A percentile compares a stretch with the other conserved stretches of the same genome.
Evolutionary conservation across 768 basidiomycete genomes (phyloP).

Genomic region (Russula sp.): DNA sequence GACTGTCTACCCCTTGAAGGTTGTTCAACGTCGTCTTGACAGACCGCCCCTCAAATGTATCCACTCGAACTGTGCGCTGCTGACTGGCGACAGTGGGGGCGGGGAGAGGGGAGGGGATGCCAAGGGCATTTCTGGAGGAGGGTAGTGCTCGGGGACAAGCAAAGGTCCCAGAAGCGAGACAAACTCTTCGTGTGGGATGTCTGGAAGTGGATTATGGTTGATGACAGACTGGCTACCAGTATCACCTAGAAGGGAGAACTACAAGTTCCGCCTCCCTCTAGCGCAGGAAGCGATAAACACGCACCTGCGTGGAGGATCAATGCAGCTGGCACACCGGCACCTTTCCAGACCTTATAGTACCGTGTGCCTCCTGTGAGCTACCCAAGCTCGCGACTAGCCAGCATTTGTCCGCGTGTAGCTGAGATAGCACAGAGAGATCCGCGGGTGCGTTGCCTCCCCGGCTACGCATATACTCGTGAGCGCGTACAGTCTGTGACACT

Average conservation of each 20-base stretch:
- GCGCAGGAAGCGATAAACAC: conserved; percentile 17
- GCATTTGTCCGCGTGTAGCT: conserved; percentile 63
- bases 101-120: conserved; percentile 21
- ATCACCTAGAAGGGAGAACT: conserved; percentile 37
- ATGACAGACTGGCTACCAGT: conserved; percentile 61
- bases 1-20: conserved; percentile 71
- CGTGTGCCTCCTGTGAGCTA: conserved; percentile 67
- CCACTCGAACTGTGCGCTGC: conserved; percentile 74
- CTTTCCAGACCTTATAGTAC: conserved; percentile 69
- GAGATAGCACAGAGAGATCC: conserved; percentile 63
- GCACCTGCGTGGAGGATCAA: conserved; percentile 75
- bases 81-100: conserved; percentile 24
- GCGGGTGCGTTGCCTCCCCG: conserved; percentile 72
- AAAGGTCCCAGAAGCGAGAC: conserved; percentile 74
- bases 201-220: conserved; percentile 84
- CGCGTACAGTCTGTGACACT: conserved; percentile 48
- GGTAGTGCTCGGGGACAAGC: conserved; percentile 74
- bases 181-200: conserved; percentile 84
- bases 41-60: conserved; percentile 76
- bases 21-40: conserved; percentile 77
- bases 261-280: not conserved
- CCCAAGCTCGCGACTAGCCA: conserved; percentile 70
- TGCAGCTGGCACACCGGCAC: conserved; percentile 68
- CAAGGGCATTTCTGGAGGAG: conserved; percentile 31
- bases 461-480: conserved; percentile 59